These are phyloP conservation scores for Globisporangium takayamanum DNA, from an alignment of 352 stramenopile genomes.

Conservation along the genomic window DNA sequence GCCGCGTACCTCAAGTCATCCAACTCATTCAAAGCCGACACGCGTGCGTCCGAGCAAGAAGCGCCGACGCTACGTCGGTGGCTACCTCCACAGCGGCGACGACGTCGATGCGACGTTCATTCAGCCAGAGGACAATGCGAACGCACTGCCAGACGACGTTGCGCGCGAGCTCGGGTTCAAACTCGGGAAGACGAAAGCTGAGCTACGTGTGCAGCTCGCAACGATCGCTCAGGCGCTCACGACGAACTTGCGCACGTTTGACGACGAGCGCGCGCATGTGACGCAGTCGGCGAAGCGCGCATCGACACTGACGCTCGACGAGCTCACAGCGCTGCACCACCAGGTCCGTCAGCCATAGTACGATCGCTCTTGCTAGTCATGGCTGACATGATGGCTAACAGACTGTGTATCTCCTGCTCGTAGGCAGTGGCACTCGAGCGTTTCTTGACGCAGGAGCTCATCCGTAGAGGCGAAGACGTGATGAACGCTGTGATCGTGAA, in stretches of 20 bases:
- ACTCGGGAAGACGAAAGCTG: constrained; percentile 31
- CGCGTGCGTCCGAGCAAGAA: constrained; percentile 16
- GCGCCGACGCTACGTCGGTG: constrained; percentile 51
- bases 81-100: constrained; percentile 51
- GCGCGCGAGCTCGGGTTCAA: constrained; percentile 48
- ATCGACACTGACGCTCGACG: constrained; percentile 7
- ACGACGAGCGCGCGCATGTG: constrained; percentile 13
- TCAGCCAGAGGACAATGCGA: constrained; percentile 75
- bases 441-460: constrained; percentile 43
- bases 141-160: constrained; percentile 72
- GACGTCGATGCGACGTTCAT: constrained; percentile 71
- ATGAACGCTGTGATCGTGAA: constrained; percentile 59
- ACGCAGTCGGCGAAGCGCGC: constrained; percentile 12
- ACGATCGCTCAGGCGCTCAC: constrained; percentile 27
- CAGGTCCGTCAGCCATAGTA: constrained; percentile 4
- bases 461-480: constrained; percentile 62
- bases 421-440: constrained; percentile 30
- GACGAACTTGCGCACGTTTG: constrained; percentile 29
- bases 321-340: constrained; percentile 14
- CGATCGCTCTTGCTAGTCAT: background rate
- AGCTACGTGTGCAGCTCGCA: constrained; percentile 29
- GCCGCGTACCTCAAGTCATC: too few relatives aligned
- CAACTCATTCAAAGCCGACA: background rate
- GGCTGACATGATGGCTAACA: background rate
- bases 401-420: background rate